These are phyloP conservation scores for Aphanomyces invadans DNA, from an alignment of 352 stramenopile species.

Conservation along the genomic window DNA sequence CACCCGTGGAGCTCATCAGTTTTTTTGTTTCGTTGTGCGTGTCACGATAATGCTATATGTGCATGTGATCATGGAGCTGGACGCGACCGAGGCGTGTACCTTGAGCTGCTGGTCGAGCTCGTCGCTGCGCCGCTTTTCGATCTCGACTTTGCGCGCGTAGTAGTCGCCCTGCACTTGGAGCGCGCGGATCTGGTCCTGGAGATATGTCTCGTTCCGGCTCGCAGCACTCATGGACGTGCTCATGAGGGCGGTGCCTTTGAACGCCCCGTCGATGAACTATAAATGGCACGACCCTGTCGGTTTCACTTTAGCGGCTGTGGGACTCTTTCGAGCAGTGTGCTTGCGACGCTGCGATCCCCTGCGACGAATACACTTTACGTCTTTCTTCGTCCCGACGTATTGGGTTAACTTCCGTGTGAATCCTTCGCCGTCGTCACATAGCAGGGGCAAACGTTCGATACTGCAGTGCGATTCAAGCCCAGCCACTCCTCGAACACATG, in stretches of 20 bases:
- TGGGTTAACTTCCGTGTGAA: no score
- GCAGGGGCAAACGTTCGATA: no score
- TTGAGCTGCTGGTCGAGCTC: conserved; percentile 25
- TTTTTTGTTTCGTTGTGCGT: conserved; percentile 19
- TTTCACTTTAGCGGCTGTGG: no score
- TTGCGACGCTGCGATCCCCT: no score
- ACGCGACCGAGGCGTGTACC: background rate
- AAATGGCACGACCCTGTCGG: background rate
- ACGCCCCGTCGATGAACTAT: background rate
- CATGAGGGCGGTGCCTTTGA: background rate
- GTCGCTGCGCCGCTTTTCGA: conserved; percentile 27
- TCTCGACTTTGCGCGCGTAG: conserved; percentile 26
- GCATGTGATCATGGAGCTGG: background rate
- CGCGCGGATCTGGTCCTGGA: conserved; percentile 18
- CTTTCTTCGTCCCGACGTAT: no score
- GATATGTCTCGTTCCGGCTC: conserved; percentile 6
- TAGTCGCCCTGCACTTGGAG: conserved; percentile 25
- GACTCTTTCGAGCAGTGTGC: no score
- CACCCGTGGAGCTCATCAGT: conserved; percentile 16
- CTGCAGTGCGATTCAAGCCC: no score
- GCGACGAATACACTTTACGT: no score
- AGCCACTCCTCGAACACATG: no score
- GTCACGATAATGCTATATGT: conserved; percentile 7
- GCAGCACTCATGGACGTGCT: background rate
- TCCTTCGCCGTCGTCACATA: no score